Conservation (phyloP, 495 filamentous ascomycete species). For the Penicillium macrosclerotiorum region DNA sequence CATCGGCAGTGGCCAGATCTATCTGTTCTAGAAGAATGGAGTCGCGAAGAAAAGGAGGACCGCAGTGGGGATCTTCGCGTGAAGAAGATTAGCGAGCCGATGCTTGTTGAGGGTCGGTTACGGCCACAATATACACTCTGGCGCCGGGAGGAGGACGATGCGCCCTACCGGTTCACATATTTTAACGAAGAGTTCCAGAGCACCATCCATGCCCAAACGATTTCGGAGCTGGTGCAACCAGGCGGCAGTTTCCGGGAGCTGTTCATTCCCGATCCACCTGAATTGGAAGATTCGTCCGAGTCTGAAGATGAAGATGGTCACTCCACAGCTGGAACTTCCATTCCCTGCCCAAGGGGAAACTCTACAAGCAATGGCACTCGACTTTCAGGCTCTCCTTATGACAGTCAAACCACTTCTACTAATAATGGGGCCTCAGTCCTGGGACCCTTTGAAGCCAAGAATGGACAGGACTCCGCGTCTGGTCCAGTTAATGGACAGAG, state of each 20-base stretch:
- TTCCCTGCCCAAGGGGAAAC: no score
- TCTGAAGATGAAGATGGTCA: slow-evolving; percentile 67
- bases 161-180: slow-evolving; percentile 93
- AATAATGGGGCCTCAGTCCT: slow-evolving; percentile 4
- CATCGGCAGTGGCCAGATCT: slow-evolving; percentile 67
- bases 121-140: slow-evolving; percentile 76
- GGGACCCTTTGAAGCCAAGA: not conserved
- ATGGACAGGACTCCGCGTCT: slow-evolving; percentile 3
- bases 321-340: no score
- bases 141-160: slow-evolving; percentile 86
- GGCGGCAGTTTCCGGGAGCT: slow-evolving; percentile 80
- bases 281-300: slow-evolving; percentile 60
- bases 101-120: slow-evolving; percentile 83
- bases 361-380: slow-evolving; percentile 1
- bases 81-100: slow-evolving; percentile 90
- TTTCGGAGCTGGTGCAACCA: slow-evolving; percentile 85
- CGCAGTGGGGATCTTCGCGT: slow-evolving; percentile 80
- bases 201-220: slow-evolving; percentile 92
- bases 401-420: not conserved
- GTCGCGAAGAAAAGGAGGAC: slow-evolving; percentile 83
- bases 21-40: slow-evolving; percentile 84
- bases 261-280: slow-evolving; percentile 72
- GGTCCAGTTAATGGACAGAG: slow-evolving; percentile 5
- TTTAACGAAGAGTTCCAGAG: slow-evolving; percentile 96
- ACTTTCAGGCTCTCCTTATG: not conserved